These are phyloP conservation scores for Paspalum notatum DNA, from an alignment of 176 grass and related monocot species.

Conservation along the genomic window DNA sequence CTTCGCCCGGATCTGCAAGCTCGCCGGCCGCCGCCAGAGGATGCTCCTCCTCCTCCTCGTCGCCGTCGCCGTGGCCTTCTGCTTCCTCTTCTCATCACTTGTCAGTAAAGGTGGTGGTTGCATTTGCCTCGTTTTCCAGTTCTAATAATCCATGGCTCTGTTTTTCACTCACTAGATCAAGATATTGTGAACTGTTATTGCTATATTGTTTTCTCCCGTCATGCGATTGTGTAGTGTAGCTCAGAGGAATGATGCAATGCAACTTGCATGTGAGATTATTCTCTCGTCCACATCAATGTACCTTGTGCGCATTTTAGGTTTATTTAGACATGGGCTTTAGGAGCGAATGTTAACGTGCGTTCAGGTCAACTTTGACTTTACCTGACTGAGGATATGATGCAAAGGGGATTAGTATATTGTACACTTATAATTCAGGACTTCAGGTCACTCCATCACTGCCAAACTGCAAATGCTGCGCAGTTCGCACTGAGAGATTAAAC, in stretches of 20 bases:
- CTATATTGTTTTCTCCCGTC: not conserved
- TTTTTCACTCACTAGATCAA: conserved; percentile 16
- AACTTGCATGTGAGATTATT: conserved; percentile 12
- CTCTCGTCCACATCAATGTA: not conserved
- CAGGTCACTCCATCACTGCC: not conserved
- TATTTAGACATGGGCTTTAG: not conserved
- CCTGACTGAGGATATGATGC: conserved; percentile 25
- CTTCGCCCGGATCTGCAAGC: conserved; percentile 74
- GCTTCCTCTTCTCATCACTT: conserved; percentile 64
- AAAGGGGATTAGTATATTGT: not conserved
- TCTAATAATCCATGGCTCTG: not conserved
- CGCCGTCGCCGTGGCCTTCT: conserved; percentile 41
- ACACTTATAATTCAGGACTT: conserved; percentile 7
- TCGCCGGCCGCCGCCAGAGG: conserved; percentile 60
- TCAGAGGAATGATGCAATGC: conserved; percentile 14
- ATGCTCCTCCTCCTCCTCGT: conserved; percentile 74
- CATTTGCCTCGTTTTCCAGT: conserved; percentile 18
- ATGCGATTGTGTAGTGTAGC: not conserved
- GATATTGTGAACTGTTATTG: not conserved
- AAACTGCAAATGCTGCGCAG: not conserved
- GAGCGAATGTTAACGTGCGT: not conserved
- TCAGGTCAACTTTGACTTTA: not conserved
- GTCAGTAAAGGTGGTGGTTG: conserved; percentile 71
- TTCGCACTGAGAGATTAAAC: conserved; percentile 10
- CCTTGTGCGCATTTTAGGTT: not conserved